Percentiles rank a stretch among this genome's conserved stretches.
These are phyloP conservation scores for Coffea humblotiana DNA, from an alignment of 305 asterid species.

Conservation along the genomic window DNA sequence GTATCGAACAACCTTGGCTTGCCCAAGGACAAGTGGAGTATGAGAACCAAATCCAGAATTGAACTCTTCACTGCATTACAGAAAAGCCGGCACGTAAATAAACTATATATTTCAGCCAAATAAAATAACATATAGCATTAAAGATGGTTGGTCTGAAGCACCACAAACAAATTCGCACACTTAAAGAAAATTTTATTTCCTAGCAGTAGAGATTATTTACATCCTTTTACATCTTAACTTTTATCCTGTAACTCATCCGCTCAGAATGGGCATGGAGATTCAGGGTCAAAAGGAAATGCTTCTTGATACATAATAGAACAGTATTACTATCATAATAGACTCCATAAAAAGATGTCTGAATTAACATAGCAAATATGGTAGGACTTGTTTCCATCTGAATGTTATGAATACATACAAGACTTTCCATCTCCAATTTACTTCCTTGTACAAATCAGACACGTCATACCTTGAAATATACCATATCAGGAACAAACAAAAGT, in stretches of 20 bases:
- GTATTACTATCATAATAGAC: not conserved
- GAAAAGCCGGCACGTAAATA: constrained; percentile 20
- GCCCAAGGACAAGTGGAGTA: constrained; percentile 92
- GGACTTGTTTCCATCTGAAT: not conserved
- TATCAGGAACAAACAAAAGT: constrained; percentile 21
- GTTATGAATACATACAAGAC: not conserved
- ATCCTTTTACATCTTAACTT: not conserved
- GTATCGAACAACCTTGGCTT: constrained; percentile 82
- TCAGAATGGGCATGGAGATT: too few relatives aligned
- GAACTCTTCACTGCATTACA: constrained; percentile 72
- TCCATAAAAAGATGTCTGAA: not conserved
- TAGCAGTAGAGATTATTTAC: not conserved
- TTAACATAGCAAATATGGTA: not conserved
- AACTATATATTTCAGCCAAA: constrained; percentile 10
- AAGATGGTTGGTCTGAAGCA: not conserved
- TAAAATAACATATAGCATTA: not conserved
- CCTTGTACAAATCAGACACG: not conserved
- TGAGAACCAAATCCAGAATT: constrained; percentile 91
- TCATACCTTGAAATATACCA: not conserved
- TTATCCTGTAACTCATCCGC: too few relatives aligned
- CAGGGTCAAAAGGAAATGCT: not conserved
- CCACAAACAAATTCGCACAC: not conserved
- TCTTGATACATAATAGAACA: not conserved
- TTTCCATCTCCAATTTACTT: not conserved
- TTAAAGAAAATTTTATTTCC: not conserved